These are phyloP conservation scores for Capsicum chinense DNA, from an alignment of 257 asterid genomes.

Conservation along the genomic window DNA sequence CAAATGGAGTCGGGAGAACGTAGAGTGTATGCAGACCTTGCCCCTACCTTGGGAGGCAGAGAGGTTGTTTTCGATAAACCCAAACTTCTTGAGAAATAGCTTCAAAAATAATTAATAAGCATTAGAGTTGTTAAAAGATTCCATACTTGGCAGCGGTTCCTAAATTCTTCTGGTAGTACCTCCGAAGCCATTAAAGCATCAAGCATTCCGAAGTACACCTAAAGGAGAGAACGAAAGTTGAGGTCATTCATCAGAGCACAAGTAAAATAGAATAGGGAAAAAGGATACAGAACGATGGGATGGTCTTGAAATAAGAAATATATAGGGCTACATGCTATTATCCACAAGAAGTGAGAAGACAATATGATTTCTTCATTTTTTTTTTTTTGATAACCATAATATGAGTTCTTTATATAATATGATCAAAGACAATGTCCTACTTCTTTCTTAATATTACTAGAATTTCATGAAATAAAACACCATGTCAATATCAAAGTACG, in stretches of 20 bases:
- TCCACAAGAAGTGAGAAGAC: neutral
- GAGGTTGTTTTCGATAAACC: too few species aligned
- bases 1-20: too few species aligned
- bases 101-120: neutral
- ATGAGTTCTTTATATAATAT: neutral
- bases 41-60: too few species aligned
- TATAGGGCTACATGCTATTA: neutral
- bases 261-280: neutral
- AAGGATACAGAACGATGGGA: neutral
- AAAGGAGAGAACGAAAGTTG: conserved; percentile 26
- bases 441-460: neutral
- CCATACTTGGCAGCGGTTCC: conserved; percentile 76
- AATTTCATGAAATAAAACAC: neutral
- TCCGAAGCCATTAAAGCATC: conserved; percentile 95
- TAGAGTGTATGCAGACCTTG: too few species aligned
- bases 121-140: neutral
- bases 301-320: neutral
- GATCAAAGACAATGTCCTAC: neutral
- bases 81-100: neutral
- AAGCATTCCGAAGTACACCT: conserved; percentile 98
- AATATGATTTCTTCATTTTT: neutral
- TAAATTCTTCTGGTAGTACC: conserved; percentile 90
- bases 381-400: too few species aligned
- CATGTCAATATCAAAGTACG: too few species aligned
- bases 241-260: neutral